These are phyloP conservation scores for Colletotrichum sp. DNA, from an alignment of 2,329 filamentous ascomycete genomes.

Conservation along the genomic window DNA sequence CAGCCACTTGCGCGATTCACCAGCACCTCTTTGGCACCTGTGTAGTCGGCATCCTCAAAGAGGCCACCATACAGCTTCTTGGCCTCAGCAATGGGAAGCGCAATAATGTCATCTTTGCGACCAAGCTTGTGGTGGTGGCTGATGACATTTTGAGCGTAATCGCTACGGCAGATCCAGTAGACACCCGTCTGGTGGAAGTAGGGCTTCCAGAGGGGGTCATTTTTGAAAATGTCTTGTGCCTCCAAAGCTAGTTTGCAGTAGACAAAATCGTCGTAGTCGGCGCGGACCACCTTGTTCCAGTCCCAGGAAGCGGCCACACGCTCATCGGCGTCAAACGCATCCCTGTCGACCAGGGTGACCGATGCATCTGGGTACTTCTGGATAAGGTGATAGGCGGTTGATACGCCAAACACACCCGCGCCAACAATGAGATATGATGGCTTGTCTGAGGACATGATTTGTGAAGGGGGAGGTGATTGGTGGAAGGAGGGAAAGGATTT, in stretches of 20 bases:
- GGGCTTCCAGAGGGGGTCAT: slow-evolving; percentile 59
- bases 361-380: slow-evolving; percentile 52
- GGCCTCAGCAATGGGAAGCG: slow-evolving; percentile 49
- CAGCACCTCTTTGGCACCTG: slow-evolving; percentile 62
- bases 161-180: slow-evolving; percentile 58
- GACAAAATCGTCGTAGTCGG: slow-evolving; percentile 69
- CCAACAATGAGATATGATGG: slow-evolving; percentile 64
- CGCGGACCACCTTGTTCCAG: slow-evolving; percentile 75
- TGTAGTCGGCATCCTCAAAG: slow-evolving; percentile 66
- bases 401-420: slow-evolving; percentile 69
- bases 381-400: slow-evolving; percentile 68
- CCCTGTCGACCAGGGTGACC: slow-evolving; percentile 64
- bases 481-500: background rate
- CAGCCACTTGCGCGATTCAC: slow-evolving; percentile 68
- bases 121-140: slow-evolving; percentile 56
- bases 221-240: slow-evolving; percentile 66
- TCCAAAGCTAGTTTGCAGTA: slow-evolving; percentile 71
- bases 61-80: slow-evolving; percentile 60
- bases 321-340: slow-evolving; percentile 51
- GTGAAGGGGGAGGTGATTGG: background rate
- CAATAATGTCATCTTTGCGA: slow-evolving; percentile 41
- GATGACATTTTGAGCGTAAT: slow-evolving; percentile 56
- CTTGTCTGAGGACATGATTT: slow-evolving; percentile 6
- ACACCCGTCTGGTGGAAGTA: slow-evolving; percentile 67
- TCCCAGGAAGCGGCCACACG: slow-evolving; percentile 71